phyloP scores from a whole-genome alignment of 2,329 filamentous ascomycete species.

The Epichloe elymi region DNA sequence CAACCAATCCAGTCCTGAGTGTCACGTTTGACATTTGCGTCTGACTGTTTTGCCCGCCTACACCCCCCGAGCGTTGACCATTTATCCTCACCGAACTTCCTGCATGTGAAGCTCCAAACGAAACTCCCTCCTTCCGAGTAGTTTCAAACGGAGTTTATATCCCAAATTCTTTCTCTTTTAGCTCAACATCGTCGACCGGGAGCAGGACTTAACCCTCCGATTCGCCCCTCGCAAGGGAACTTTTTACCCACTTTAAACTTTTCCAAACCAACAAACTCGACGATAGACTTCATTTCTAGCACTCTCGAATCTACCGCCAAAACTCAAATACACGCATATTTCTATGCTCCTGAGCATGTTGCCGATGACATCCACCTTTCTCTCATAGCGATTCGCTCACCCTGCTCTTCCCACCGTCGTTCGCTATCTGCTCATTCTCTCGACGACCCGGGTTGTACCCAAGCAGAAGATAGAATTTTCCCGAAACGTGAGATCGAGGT shows the following conservation, averaged over 20 bases:
- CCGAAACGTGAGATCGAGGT: neutral
- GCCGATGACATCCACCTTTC: neutral
- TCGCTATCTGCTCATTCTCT: neutral
- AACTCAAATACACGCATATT: neutral
- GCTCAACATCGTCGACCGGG: neutral
- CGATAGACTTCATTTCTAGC: conserved; percentile 1
- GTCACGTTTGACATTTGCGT: neutral
- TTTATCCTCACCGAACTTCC: neutral
- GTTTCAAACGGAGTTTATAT: neutral
- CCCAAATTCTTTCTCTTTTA: neutral
- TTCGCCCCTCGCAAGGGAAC: neutral
- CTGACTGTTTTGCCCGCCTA: neutral
- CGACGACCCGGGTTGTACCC: neutral
- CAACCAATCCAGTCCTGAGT: neutral
- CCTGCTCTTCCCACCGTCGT: neutral
- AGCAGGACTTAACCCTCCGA: neutral
- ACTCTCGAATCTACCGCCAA: conserved; percentile 1
- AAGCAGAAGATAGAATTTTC: neutral
- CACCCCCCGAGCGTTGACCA: neutral
- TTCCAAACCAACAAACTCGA: neutral
- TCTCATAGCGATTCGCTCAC: neutral
- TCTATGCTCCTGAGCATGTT: neutral
- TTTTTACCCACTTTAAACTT: neutral
- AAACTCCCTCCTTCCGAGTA: neutral
- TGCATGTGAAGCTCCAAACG: neutral